Evolutionary conservation across 768 basidiomycete species (phyloP), one percentile per base, ranked within the genome.

Genomic region (Psilocybe sp.): DNA sequence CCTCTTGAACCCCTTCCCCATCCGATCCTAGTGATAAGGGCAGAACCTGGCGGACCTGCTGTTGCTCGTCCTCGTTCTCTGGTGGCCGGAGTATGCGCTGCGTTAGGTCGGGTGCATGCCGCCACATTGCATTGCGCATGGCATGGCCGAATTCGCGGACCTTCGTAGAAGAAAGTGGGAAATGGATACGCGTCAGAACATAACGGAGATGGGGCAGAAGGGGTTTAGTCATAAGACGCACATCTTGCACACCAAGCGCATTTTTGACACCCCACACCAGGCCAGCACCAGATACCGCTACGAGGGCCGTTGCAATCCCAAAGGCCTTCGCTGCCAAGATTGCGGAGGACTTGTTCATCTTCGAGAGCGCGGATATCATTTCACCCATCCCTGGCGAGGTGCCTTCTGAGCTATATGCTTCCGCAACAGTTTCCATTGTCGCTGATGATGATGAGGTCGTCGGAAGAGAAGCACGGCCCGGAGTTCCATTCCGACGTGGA

Each of bases 271-370:
- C 75, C 57, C 69, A 74, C 2, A 80, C 66, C 4, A 78, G 63
- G 0, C 62, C 67, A 5, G 70, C 62, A 0, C 78, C 84, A 19
- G 77, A 70, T 3, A 73, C 63, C 0, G 74, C 57, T 19, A 88
- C 86, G 32, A 85, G 58, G 9, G 76, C 59, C 0, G 87, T 89
- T 4, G 87, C 85, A 37, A 87, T 74, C 2, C 75, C 70, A 36
- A 90, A 81, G 0, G 87, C 87, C 55, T 85, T 85, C 4, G 78
- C 68, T 1, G 79, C 76, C 54, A 82, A 75, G 2, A 86, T 49
- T 0, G 77, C 77, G 0, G 73, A 78, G 40, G 79, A 80, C 56
- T 77, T 76, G 34, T 68, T 63, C 46, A 66, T 55, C n/a, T 57
- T 60, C 0, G 71, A 70, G 6, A 76, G 58, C 2, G 70, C 74